Percentiles rank a stretch among this genome's conserved stretches.
phyloP scores from a whole-genome alignment of 371 early-diverging fungal species.

The Syncephalastrum racemosum region DNA sequence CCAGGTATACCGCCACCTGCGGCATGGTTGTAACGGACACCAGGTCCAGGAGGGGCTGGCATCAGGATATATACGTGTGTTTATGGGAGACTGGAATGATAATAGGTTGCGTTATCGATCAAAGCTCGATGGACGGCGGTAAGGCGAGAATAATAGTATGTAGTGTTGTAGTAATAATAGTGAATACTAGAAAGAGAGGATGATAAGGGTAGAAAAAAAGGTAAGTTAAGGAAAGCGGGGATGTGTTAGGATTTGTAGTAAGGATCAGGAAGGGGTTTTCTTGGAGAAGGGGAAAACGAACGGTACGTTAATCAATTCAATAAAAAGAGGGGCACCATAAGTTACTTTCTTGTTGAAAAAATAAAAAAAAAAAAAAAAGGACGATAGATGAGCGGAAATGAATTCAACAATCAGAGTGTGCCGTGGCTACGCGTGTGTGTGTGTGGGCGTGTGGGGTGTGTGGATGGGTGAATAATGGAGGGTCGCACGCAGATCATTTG shows the following conservation, averaged over 20 bases:
- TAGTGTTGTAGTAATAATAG: not conserved
- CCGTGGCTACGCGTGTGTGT: too few species aligned
- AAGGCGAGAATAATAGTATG: not conserved
- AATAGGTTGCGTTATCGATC: not conserved
- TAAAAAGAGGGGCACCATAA: too few species aligned
- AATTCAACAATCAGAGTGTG: too few species aligned
- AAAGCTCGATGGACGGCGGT: conserved; percentile 10
- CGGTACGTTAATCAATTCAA: not conserved
- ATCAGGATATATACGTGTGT: not conserved
- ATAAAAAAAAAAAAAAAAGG: conserved; percentile 10
- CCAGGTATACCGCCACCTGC: conserved; percentile 12
- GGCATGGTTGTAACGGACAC: conserved; percentile 13
- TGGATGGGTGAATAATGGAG: too few species aligned
- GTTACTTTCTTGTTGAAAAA: conserved; percentile 1
- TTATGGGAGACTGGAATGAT: conserved; percentile 1
- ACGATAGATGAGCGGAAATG: not conserved
- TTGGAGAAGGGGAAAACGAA: conserved; percentile 11
- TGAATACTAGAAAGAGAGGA: conserved; percentile 1
- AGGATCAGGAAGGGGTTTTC: conserved; percentile 1
- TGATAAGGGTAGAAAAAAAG: conserved; percentile 2
- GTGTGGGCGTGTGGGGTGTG: too few species aligned
- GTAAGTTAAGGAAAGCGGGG: conserved; percentile 8
- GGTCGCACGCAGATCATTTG: too few species aligned
- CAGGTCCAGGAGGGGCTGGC: conserved; percentile 2
- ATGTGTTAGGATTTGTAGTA: conserved; percentile 1